phyloP scores from a whole-genome alignment of 306 rosid genomes.

The Pterocarpus macrocarpus region DNA sequence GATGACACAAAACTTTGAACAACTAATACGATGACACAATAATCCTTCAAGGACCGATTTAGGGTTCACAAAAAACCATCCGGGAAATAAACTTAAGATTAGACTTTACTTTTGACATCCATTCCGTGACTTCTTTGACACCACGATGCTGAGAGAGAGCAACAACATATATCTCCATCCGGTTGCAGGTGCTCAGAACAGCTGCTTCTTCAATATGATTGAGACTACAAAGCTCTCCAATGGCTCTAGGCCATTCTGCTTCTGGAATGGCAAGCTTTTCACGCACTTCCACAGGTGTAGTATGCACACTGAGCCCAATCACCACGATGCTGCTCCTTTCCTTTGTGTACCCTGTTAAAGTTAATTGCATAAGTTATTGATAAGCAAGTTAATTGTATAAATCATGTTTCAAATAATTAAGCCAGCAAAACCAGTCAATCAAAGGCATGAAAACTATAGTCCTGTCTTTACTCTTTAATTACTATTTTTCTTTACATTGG shows the following conservation, averaged over 20 bases:
- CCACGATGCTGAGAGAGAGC: slow-evolving; percentile 99
- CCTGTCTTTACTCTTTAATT: neutral
- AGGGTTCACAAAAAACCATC: neutral
- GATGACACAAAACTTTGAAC: too few relatives aligned
- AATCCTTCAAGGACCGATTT: too few relatives aligned
- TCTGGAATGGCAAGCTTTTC: slow-evolving; percentile 98
- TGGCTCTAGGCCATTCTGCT: slow-evolving; percentile 99
- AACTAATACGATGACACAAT: neutral
- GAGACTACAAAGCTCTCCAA: slow-evolving; percentile 87
- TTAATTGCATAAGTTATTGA: slow-evolving; percentile 18
- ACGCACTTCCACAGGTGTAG: slow-evolving; percentile 94
- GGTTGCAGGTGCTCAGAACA: slow-evolving; percentile 96
- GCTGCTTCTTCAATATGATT: slow-evolving; percentile 99
- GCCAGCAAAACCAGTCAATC: neutral
- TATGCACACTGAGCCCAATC: slow-evolving; percentile 94
- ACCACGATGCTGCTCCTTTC: slow-evolving; percentile 96
- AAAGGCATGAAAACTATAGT: neutral
- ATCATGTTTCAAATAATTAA: slow-evolving; percentile 3
- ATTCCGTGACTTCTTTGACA: slow-evolving; percentile 97
- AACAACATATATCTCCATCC: slow-evolving; percentile 99
- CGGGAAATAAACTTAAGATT: slow-evolving; percentile 9
- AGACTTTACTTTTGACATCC: slow-evolving; percentile 91
- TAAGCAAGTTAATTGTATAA: slow-evolving; percentile 7
- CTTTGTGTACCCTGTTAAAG: slow-evolving; percentile 87
- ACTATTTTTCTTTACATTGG: too few relatives aligned